Percentiles rank a stretch among this genome's conserved stretches.
Evolutionary conservation across 164 flowering plant genomes (phyloP).

Genomic region (Tetrastigma voinierianum): DNA sequence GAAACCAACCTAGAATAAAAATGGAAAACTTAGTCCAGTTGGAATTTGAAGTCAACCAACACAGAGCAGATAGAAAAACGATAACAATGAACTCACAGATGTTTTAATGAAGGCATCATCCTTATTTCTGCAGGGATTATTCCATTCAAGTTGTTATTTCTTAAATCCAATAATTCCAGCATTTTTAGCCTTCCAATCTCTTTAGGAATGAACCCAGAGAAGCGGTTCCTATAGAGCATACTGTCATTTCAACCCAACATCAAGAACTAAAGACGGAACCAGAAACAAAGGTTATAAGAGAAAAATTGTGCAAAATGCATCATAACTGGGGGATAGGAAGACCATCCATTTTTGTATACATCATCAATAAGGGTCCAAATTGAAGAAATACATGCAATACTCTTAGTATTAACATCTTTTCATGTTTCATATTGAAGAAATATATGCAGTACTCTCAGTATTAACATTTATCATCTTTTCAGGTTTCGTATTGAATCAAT

Average conservation of each 20-base stretch:
- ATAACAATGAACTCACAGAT: conserved; percentile 15
- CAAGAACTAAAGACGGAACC: background rate
- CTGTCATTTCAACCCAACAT: conserved; percentile 11
- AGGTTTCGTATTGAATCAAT: no score
- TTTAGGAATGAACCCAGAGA: conserved; percentile 15
- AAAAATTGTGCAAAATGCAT: background rate
- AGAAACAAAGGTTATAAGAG: background rate
- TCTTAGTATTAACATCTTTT: no score
- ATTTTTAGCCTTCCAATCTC: conserved; percentile 14
- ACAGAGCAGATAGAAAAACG: background rate
- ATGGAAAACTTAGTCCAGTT: background rate
- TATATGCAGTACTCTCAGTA: no score
- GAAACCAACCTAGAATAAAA: conserved; percentile 7
- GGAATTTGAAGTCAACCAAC: background rate
- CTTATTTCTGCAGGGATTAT: conserved; percentile 8
- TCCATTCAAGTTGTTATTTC: conserved; percentile 13
- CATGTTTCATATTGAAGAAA: no score
- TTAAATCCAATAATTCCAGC: conserved; percentile 19
- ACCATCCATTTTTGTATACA: background rate
- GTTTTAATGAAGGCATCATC: conserved; percentile 10
- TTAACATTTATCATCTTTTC: no score
- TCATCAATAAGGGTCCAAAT: background rate
- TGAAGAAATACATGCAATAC: no score
- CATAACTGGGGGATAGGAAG: background rate
- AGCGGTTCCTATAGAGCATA: conserved; percentile 12